Evolutionary conservation across 2,329 filamentous ascomycete species (phyloP), one percentile per base, ranked within the genome.

Genomic region (Cladophialophora exuberans): DNA sequence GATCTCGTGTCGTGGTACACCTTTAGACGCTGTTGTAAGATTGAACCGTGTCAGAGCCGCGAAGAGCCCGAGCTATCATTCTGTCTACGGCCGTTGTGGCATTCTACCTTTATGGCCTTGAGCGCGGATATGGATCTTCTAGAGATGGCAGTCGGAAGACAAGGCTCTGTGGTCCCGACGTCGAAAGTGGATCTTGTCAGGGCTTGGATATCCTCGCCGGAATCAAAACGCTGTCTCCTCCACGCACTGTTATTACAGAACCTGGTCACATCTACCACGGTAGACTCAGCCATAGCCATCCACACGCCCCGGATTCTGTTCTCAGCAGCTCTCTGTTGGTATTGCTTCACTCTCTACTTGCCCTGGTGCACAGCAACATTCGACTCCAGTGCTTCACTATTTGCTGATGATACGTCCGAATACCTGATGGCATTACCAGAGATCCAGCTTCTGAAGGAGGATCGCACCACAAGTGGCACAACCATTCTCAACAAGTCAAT

Each of bases 61-160:
- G 54, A 43, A 48, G 17, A 39, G 20, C 4, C 13, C 2, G 65
- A 66, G 22, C 18, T 36, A n/a, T 55, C 60, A 9, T 66, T 67
- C 39, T 57, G 62, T 33, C 53, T 68, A 5, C 55, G 54, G 4
- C 61, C 66, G 3, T 53, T 67, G n/a, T 68, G 66, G 66, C 66
- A 68, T 33, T 63, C 61, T 0, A 58, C 63, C 4, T 67, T 61
- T 33, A 66, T 68, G 15, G 50, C 46, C 2, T 15, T 67, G 1
- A 56, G 63, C 28, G 59, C 56, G 3, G 64, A 68, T 28, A 48
- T 67, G 13, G 55, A 67, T 18, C 41, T 62, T 5, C 44, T 67
- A 3, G 66, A 67, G 39, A 52, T 60, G 35, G 60, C 62, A 2
- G 43, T 59, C 6, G 66, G 66, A 4, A 64, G 65, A 17, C 56